These are phyloP conservation scores for Saxispiralis lemnorum DNA, from an alignment of 495 filamentous ascomycete genomes.

Conservation along the genomic window DNA sequence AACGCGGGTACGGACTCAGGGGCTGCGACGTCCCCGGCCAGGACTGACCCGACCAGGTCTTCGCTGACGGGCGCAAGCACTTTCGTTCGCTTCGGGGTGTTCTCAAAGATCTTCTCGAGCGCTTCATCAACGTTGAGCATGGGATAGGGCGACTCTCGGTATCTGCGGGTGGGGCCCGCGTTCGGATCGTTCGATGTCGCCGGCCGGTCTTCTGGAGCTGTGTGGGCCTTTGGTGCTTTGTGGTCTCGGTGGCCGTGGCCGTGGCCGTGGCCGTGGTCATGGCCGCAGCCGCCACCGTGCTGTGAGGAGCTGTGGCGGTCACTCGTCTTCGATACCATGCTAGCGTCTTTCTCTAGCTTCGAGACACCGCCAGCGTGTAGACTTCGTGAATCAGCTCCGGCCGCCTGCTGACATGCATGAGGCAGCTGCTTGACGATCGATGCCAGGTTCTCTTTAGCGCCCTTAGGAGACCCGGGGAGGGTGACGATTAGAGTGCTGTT, in stretches of 20 bases:
- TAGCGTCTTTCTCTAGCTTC: conserved; percentile 73
- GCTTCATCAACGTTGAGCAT: conserved; percentile 79
- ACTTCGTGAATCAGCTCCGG: conserved; percentile 60
- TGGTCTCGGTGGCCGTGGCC: conserved; percentile 43
- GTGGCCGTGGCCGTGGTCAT: conserved; percentile 39
- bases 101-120: conserved; percentile 45
- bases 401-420: conserved; percentile 81
- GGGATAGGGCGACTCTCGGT: conserved; percentile 76
- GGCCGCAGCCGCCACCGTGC: conserved; percentile 16
- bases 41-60: conserved; percentile 50
- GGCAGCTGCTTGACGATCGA: conserved; percentile 77
- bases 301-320: too few relatives aligned
- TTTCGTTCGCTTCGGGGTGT: conserved; percentile 43
- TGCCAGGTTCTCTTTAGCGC: conserved; percentile 89
- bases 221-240: conserved; percentile 51
- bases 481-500: conserved; percentile 75
- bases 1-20: conserved; percentile 77
- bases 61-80: conserved; percentile 41
- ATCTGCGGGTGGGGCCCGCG: conserved; percentile 56
- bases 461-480: conserved; percentile 87
- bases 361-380: conserved; percentile 67
- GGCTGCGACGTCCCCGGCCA: conserved; percentile 70
- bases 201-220: conserved; percentile 38
- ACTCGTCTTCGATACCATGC: too few relatives aligned
- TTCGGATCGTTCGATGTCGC: conserved; percentile 61